These are phyloP conservation scores for Tilletia horrida DNA, from an alignment of 1,284 basidiomycete species.

Conservation along the genomic window DNA sequence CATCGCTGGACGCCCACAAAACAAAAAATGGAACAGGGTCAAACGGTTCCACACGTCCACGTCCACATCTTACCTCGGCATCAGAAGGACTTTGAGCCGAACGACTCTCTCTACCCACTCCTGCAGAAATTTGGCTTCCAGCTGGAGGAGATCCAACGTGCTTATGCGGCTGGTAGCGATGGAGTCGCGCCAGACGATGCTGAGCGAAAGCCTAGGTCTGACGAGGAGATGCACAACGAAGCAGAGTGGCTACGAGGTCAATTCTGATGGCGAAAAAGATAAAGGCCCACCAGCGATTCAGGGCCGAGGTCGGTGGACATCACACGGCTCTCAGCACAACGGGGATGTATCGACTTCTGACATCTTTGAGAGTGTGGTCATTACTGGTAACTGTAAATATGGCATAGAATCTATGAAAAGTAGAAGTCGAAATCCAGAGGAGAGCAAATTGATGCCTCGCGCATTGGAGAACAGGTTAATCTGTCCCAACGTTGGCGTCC, in stretches of 20 bases:
- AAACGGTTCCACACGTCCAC: slow-evolving; percentile 50
- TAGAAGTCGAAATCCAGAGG: background rate
- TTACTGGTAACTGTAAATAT: too few species aligned
- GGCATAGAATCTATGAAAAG: background rate
- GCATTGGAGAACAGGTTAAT: slow-evolving; percentile 18
- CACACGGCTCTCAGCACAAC: too few species aligned
- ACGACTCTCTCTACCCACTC: slow-evolving; percentile 43
- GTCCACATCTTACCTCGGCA: slow-evolving; percentile 51
- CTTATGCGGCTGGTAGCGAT: background rate
- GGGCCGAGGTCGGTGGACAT: too few species aligned
- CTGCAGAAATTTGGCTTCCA: slow-evolving; percentile 25
- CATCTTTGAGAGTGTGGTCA: too few species aligned
- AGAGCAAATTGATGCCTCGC: too few species aligned
- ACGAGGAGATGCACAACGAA: slow-evolving; percentile 42
- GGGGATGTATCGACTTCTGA: too few species aligned
- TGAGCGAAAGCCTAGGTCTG: slow-evolving; percentile 37
- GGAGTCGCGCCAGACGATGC: slow-evolving; percentile 25
- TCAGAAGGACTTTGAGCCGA: slow-evolving; percentile 45
- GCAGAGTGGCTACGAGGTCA: slow-evolving; percentile 21
- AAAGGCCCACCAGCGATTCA: too few species aligned
- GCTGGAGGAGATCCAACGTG: background rate
- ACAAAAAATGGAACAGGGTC: slow-evolving; percentile 28
- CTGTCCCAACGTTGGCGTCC: slow-evolving; percentile 36
- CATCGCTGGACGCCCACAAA: background rate
- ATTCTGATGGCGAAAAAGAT: too few species aligned